These are phyloP conservation scores for Geotrichum siamense DNA, from an alignment of 1,139 yeast genomes.

Conservation along the genomic window DNA sequence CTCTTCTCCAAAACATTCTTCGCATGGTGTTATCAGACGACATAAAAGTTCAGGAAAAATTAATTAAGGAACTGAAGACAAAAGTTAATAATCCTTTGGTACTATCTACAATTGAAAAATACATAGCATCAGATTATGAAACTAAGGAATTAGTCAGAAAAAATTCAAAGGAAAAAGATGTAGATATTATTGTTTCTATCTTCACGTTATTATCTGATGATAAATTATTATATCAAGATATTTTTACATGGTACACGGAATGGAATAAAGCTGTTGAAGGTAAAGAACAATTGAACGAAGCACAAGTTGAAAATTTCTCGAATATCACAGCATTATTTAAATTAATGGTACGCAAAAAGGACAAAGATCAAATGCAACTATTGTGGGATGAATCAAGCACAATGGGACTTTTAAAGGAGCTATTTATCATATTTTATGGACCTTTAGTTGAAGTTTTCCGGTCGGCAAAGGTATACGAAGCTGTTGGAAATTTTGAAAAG, in stretches of 20 bases:
- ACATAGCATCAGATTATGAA: constrained; percentile 24
- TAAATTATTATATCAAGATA: constrained; percentile 19
- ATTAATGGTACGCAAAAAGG: constrained; percentile 59
- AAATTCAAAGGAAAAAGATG: constrained; percentile 25
- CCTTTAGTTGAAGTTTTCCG: constrained; percentile 75
- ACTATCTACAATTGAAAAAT: constrained; percentile 28
- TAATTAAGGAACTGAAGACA: constrained; percentile 44
- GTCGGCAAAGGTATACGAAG: constrained; percentile 67
- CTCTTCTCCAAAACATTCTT: constrained; percentile 65
- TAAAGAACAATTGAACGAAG: constrained; percentile 19
- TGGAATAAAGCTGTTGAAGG: constrained; percentile 38
- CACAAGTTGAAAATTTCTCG: constrained; percentile 37
- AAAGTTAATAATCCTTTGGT: constrained; percentile 33
- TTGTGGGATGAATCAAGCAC: constrained; percentile 83
- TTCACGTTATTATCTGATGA: constrained; percentile 7
- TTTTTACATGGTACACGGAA: constrained; percentile 30
- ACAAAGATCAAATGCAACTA: constrained; percentile 64
- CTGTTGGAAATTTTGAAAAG: constrained; percentile 62
- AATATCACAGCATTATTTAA: constrained; percentile 57
- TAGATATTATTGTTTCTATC: constrained; percentile 24
- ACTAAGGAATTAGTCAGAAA: constrained; percentile 14
- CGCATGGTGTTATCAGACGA: constrained; percentile 74
- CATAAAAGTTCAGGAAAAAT: constrained; percentile 54
- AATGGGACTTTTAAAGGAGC: constrained; percentile 59
- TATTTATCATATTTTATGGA: constrained; percentile 71